Conservation (phyloP, 441 rosid species). For the Gossypium aridum region DNA sequence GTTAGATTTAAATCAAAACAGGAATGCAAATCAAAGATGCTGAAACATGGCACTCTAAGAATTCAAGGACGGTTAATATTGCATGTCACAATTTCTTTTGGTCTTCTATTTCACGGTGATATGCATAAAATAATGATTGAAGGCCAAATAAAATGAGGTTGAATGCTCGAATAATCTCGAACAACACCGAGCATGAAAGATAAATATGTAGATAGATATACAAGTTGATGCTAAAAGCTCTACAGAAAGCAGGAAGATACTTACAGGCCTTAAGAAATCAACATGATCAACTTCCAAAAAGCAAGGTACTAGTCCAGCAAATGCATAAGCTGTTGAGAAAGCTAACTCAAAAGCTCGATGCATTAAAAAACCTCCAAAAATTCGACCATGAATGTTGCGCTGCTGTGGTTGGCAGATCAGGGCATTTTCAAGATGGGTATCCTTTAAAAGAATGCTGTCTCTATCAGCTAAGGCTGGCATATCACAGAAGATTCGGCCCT, state of each 20-base stretch:
- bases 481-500: constrained; percentile 65
- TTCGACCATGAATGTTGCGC: constrained; percentile 72
- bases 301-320: constrained; percentile 69
- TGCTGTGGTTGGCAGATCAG: constrained; percentile 80
- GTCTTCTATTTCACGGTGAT: not conserved
- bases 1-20: not conserved
- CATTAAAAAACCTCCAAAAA: constrained; percentile 77
- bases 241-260: constrained; percentile 13
- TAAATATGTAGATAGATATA: too few relatives aligned
- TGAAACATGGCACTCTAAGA: not conserved
- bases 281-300: constrained; percentile 80
- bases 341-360: constrained; percentile 70
- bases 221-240: not conserved
- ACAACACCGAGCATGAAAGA: not conserved
- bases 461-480: constrained; percentile 85
- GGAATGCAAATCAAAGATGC: not conserved
- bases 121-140: not conserved
- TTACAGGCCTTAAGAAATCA: constrained; percentile 69
- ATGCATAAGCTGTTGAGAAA: constrained; percentile 67
- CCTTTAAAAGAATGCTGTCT: constrained; percentile 61
- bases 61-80: not conserved
- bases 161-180: not conserved
- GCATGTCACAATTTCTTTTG: not conserved
- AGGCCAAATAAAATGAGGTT: not conserved
- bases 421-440: constrained; percentile 53